Evolutionary conservation across 129 eudicot genomes (phyloP).

Genomic region (Calendula officinalis): DNA sequence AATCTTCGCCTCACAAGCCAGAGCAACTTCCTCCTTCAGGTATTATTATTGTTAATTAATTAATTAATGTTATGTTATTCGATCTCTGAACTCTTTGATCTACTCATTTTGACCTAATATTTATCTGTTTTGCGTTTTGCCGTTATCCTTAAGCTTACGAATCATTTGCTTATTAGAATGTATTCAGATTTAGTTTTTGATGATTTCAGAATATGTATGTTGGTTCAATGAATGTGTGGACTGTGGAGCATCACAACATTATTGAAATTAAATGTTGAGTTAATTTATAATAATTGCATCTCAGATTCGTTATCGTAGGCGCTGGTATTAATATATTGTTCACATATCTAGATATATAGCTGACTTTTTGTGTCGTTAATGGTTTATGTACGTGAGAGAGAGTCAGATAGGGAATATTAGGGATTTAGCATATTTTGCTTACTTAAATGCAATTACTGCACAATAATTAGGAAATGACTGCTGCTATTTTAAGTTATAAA

Average conservation of each 20-base stretch:
- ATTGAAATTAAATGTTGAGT: conserved; percentile 17
- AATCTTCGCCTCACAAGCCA: conserved; percentile 47
- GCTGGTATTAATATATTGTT: conserved; percentile 11
- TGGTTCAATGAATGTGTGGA: neutral
- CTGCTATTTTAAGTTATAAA: neutral
- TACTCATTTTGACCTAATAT: conserved; percentile 18
- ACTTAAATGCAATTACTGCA: too few relatives aligned
- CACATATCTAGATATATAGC: neutral
- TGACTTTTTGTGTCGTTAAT: too few relatives aligned
- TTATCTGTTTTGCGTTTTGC: neutral
- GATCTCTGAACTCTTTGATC: conserved; percentile 34
- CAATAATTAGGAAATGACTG: too few relatives aligned
- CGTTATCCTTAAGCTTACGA: neutral
- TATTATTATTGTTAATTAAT: conserved; percentile 7
- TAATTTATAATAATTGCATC: conserved; percentile 6
- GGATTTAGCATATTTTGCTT: too few relatives aligned
- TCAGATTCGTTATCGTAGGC: conserved; percentile 4
- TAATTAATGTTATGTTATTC: conserved; percentile 3
- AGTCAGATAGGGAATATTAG: too few relatives aligned
- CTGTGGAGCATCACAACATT: neutral
- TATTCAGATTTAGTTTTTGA: neutral
- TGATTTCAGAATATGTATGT: conserved; percentile 3
- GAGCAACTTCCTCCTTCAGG: conserved; percentile 33
- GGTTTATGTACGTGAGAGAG: too few relatives aligned
- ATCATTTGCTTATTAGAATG: neutral